Evolutionary conservation across 2,329 filamentous ascomycete species (phyloP), one percentile per base, ranked within the genome.

Genomic region (Knufia petricola): DNA sequence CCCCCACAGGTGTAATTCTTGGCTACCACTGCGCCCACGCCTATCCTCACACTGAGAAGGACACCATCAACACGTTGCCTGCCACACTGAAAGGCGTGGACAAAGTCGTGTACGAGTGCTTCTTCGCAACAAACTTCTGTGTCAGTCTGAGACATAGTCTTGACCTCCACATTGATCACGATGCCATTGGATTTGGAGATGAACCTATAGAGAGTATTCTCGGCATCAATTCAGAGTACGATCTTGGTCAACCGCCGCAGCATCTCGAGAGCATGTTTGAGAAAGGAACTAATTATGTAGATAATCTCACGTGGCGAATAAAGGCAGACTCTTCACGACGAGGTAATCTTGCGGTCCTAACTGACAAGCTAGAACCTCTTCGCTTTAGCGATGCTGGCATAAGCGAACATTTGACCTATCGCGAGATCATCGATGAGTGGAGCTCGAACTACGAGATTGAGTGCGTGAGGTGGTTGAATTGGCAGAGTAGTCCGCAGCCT

Each of bases 21-120:
- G 74, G 72, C 0, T 65, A 73, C 24, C 66, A 59, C 44, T 76
- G 71, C 50, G 64, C 64, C 2, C 71, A 77, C 46, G 62, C 65
- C 0, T 77, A 77, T 52, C 63, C 71, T 0, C 70, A 76, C 45
- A 61, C 63, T 1, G 64, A 56, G 2, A 4, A 54, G 1, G 4
- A 46, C 3, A 57, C 59, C 1, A 19, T 52, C 1, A 13, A 41
- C 0, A 34, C 53, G 3, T 57, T 72, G 1, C 69, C 68, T 0
- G 58, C 56, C 2, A 58, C 59, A 0, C 59, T 77, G 3, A 77
- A 76, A 54, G 71, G 73, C 10, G 37, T 40, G 9, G 37, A 40
- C 37, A 40, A 40, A 24, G 4, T 40, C 4, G 37, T 40, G 15
- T 40, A 40, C 37, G 37, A 40, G n/a, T 40, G 37, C 21, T 40